Evolutionary conservation across 257 asterid species (phyloP), one percentile per base, ranked within the genome.

Genomic region (Solanum arcanum): DNA sequence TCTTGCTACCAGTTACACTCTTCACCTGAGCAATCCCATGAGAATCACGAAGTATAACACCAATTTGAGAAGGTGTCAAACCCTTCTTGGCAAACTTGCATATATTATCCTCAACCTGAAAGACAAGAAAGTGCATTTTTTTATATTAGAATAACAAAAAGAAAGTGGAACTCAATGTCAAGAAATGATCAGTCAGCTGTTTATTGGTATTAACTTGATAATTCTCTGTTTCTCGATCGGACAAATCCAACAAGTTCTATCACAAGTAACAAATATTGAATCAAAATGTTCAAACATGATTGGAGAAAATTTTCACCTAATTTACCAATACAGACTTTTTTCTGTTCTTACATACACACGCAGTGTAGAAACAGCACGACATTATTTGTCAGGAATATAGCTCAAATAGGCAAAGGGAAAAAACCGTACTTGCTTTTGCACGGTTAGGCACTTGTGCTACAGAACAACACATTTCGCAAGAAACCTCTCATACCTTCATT

Each of bases 11-110:
- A 27, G 92, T 90, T n/a, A 90, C 91, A 68, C 91, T 90, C 86
- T 90, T 90, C 86, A 90, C 92, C 86, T 89, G 92, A 41, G 92
- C 91, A 86, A 89, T 89, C 0, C 92, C 92, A 62, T 90, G 92
- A 52, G 92, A 90, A 80, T 90, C 92, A 87, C 91, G 90, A 78
- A 90, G 92, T 59, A 90, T 86, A 41, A 90, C 91, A 89, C 92
- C 91, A 78, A 90, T 90, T 47, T 90, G 91, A 74, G 92, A 90
- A 4, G 92, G 92, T 4, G 90, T 86, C 89, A 89, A 18, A 83
- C 92, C 92, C 85, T 88, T 87, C 89, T 89, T 90, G 18, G 92
- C 90, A 69, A 90, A 90, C 90, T 90, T 90, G 62, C 92, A 90
- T 46, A 90, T 90, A 88, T 83, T 87, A 2, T 90, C 92, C 18